phyloP scores from a whole-genome alignment of 169 alveolate species.

The Plasmodium gonderi region DNA sequence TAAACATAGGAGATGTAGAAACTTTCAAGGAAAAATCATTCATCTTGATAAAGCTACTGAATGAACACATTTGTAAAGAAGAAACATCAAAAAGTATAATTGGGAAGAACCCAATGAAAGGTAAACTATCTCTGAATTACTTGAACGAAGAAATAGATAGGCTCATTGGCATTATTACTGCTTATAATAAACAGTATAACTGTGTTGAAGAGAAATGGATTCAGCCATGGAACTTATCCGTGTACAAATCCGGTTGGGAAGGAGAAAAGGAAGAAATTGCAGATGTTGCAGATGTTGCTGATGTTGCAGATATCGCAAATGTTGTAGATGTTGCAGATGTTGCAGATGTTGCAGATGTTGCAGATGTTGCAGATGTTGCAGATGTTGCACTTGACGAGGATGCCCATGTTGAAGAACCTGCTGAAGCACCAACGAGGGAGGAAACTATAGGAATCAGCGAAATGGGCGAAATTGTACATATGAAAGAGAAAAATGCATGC shows the following conservation, averaged over 20 bases:
- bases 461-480: neutral
- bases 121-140: neutral
- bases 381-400: no score
- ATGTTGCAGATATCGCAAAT: no score
- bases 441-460: neutral
- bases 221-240: no score
- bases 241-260: no score
- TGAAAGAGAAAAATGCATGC: neutral
- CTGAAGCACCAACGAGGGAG: neutral
- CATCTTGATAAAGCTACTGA: neutral
- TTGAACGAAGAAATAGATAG: neutral
- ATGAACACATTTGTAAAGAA: neutral
- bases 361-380: no score
- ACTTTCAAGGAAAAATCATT: conserved; percentile 6
- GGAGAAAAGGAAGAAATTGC: no score
- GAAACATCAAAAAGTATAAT: neutral
- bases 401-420: neutral
- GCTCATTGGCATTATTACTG: neutral
- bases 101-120: conserved; percentile 1
- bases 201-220: neutral
- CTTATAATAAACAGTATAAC: neutral
- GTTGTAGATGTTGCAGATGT: no score
- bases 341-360: no score
- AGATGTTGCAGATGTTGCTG: no score
- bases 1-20: neutral